These are phyloP conservation scores for Stentor coeruleus DNA, from an alignment of 73 alveolate genomes.

Conservation along the genomic window DNA sequence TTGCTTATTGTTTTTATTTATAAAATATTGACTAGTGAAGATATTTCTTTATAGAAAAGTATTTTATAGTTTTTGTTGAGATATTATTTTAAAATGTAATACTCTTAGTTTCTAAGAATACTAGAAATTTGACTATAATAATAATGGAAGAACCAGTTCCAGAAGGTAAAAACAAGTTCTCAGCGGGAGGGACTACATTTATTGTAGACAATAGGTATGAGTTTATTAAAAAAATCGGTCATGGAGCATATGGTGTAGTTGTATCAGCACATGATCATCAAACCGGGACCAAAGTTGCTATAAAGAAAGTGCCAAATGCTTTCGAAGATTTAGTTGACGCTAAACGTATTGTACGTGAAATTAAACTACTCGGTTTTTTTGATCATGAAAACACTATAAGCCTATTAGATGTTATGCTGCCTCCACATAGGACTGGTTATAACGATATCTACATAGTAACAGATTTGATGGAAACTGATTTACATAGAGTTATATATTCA, in stretches of 20 bases:
- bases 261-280: slow-evolving; percentile 77
- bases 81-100: too few relatives aligned
- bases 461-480: slow-evolving; percentile 90
- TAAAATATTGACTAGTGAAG: too few relatives aligned
- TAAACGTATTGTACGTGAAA: slow-evolving; percentile 80
- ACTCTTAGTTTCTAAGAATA: too few relatives aligned
- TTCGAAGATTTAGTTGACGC: slow-evolving; percentile 85
- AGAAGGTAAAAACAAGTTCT: too few relatives aligned
- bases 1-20: too few relatives aligned
- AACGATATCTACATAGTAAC: slow-evolving; percentile 86
- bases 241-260: slow-evolving; percentile 92
- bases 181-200: slow-evolving; percentile 57
- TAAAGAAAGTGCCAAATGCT: slow-evolving; percentile 85
- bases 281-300: slow-evolving; percentile 79
- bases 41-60: too few relatives aligned
- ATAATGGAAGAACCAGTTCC: too few relatives aligned
- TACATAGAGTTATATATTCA: slow-evolving; percentile 88
- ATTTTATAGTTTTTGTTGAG: too few relatives aligned
- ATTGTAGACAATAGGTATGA: slow-evolving; percentile 73
- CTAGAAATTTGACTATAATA: too few relatives aligned
- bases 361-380: slow-evolving; percentile 70
- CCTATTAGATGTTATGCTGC: slow-evolving; percentile 71
- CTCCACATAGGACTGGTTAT: slow-evolving; percentile 75
- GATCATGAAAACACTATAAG: slow-evolving; percentile 80
- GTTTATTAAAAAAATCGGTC: slow-evolving; percentile 70